Evolutionary conservation across 208 protist genomes (phyloP).

Genomic region (Leishmania tropica): DNA sequence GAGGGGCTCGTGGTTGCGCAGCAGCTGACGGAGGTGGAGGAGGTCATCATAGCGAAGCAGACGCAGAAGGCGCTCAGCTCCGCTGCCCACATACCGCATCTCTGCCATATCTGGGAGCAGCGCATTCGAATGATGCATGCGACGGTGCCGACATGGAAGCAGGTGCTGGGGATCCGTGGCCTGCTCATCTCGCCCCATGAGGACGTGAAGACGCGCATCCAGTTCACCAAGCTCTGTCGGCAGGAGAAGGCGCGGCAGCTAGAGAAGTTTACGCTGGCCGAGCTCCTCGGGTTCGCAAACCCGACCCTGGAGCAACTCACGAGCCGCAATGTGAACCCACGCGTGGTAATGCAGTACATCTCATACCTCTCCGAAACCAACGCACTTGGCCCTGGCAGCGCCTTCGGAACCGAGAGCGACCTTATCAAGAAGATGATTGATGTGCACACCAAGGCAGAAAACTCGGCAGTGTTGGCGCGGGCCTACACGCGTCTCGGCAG

Average conservation of each 20-base stretch:
- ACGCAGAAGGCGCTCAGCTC: slow-evolving; percentile 57
- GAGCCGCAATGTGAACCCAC: slow-evolving; percentile 65
- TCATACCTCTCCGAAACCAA: slow-evolving; percentile 72
- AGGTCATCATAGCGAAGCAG: slow-evolving; percentile 94
- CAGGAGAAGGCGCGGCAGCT: slow-evolving; percentile 73
- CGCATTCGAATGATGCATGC: slow-evolving; percentile 92
- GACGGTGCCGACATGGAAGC: slow-evolving; percentile 96
- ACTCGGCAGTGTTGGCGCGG: slow-evolving; percentile 58
- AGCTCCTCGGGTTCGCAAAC: slow-evolving; percentile 67
- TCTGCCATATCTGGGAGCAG: slow-evolving; percentile 90
- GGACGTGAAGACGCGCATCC: slow-evolving; percentile 96
- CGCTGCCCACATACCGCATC: slow-evolving; percentile 73
- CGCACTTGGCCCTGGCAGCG: slow-evolving; percentile 49
- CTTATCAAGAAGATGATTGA: slow-evolving; percentile 88
- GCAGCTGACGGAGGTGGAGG: slow-evolving; percentile 98
- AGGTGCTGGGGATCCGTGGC: slow-evolving; percentile 93
- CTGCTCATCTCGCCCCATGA: slow-evolving; percentile 93
- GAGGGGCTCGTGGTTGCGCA: slow-evolving; percentile 95
- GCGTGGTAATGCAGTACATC: slow-evolving; percentile 89
- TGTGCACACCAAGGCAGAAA: slow-evolving; percentile 76
- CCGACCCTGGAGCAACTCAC: slow-evolving; percentile 79
- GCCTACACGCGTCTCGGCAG: slow-evolving; percentile 79
- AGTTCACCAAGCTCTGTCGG: slow-evolving; percentile 96
- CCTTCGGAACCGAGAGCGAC: slow-evolving; percentile 75
- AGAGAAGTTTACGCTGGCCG: slow-evolving; percentile 77